A percentile compares a stretch with the other conserved stretches of the same genome.
Evolutionary conservation across 768 basidiomycete species (phyloP).

Genomic region (Mycena rebaudengoi): DNA sequence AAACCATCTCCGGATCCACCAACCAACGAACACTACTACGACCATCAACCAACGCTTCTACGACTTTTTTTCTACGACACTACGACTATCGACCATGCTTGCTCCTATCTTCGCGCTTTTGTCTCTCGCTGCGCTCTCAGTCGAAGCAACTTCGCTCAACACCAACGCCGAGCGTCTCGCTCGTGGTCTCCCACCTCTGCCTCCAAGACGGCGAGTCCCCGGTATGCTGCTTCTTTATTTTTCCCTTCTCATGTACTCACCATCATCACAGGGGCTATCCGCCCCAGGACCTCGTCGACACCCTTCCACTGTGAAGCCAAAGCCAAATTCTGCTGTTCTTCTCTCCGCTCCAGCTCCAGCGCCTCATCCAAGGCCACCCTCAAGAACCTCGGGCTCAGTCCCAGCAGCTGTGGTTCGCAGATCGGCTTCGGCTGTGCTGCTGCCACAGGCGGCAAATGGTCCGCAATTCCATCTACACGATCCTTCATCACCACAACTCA

Average conservation of each 20-base stretch:
- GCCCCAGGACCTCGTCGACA: not conserved
- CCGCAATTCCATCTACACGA: too few relatives aligned
- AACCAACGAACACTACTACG: too few relatives aligned
- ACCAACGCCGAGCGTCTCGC: slow-evolving; percentile 55
- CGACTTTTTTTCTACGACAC: too few relatives aligned
- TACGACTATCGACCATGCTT: too few relatives aligned
- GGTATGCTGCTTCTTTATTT: not conserved
- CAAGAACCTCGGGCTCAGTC: not conserved
- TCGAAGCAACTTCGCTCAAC: too few relatives aligned
- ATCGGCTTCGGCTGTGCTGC: not conserved
- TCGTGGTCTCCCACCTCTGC: slow-evolving; percentile 50
- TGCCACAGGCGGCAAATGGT: not conserved
- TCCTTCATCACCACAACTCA: too few relatives aligned
- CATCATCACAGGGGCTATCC: not conserved
- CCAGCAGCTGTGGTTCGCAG: not conserved
- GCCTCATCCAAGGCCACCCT: not conserved
- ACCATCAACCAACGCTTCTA: too few relatives aligned
- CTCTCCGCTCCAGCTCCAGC: not conserved
- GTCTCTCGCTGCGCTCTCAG: too few relatives aligned
- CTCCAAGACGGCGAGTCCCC: slow-evolving; percentile 24
- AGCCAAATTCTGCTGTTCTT: not conserved
- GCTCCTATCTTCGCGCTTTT: too few relatives aligned
- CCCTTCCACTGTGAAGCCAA: not conserved
- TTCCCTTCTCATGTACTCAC: not conserved
- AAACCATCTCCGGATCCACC: too few relatives aligned